Base-by-base conservation (phyloP, 2,329 filamentous ascomycete genomes). In the Claviceps sp. region DNA sequence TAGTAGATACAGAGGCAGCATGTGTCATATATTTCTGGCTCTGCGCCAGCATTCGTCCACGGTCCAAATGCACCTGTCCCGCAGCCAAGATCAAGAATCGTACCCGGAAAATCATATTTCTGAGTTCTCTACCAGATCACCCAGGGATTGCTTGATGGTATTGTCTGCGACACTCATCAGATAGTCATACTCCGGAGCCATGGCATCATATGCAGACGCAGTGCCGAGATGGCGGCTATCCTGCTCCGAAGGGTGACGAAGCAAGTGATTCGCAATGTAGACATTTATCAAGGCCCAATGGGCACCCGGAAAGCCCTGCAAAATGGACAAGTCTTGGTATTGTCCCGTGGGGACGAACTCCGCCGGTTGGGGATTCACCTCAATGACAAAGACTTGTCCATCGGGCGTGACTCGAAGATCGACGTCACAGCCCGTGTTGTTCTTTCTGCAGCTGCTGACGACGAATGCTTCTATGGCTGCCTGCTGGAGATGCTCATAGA, bases 211-310 rank as follows among this genome's bases (percentile, higher is more conserved):
- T 0, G 2, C 2, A 4, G 38, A 14, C 10, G 39, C 48, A 2
- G 34, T 17, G 19, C 4, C 8, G 8, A 26, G 14, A 11, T 48
- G 14, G 17, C n/a, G 7, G 38, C 38, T 16, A 16, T 39, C 34
- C 22, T 50, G 16, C 5, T 30, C 48, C 24, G 11, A 34, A 4
- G 39, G 39, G n/a, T 37, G 16, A 17, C n/a, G 22, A 16, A 50
- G 38, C 48, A 43, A 37, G 39, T 43, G n/a, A 40, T 50, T 50
- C 13, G 48, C 48, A 19, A 50, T 50, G 8, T 38, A 44, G 17
- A 50, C 42, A 34, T 50, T 45, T 6, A 50, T 44, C 5, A 39
- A 16, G 11, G 48, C 41, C n/a, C n/a, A 2, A 5, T 50, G 41
- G 13, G 30, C 40, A 2, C 48, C 48, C 4, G 48, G 48, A 16